Evolutionary conservation across 768 basidiomycete species (phyloP).

Genomic region (Boletus sp.): DNA sequence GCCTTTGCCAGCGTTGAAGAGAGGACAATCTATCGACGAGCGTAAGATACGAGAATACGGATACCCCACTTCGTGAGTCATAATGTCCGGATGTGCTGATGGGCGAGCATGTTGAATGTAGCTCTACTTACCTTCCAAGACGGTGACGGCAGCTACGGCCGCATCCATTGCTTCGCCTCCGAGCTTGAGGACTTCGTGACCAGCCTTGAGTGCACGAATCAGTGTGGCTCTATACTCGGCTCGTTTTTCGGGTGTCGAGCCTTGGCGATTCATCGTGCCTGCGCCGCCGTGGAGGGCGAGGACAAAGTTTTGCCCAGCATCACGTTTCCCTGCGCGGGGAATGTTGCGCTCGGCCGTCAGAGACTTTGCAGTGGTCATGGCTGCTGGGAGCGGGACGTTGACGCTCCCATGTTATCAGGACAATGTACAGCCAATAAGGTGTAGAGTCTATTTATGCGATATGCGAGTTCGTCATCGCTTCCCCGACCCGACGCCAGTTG

Average conservation of each 20-base stretch:
- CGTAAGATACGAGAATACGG: neutral
- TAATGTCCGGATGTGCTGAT: too few relatives aligned
- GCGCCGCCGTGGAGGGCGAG: slow-evolving; percentile 82
- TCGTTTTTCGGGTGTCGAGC: slow-evolving; percentile 58
- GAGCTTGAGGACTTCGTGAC: slow-evolving; percentile 55
- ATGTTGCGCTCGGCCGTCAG: neutral
- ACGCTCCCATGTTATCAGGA: slow-evolving; percentile 1
- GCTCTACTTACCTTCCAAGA: slow-evolving; percentile 59
- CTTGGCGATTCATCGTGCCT: slow-evolving; percentile 58
- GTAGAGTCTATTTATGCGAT: neutral
- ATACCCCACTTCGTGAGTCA: neutral
- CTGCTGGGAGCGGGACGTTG: neutral
- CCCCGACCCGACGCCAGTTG: too few relatives aligned
- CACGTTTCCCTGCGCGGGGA: slow-evolving; percentile 7
- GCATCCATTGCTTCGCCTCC: slow-evolving; percentile 87
- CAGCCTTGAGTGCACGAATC: slow-evolving; percentile 52
- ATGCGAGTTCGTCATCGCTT: too few relatives aligned
- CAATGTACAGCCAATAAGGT: neutral
- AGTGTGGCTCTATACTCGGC: slow-evolving; percentile 57
- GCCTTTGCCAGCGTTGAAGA: slow-evolving; percentile 80
- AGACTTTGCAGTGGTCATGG: slow-evolving; percentile 6
- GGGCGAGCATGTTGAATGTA: neutral
- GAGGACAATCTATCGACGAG: slow-evolving; percentile 52
- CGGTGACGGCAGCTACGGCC: slow-evolving; percentile 65
- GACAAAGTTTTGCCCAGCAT: slow-evolving; percentile 26